Conservation (phyloP, 306 rosid species). For the Lagenaria siceraria region DNA sequence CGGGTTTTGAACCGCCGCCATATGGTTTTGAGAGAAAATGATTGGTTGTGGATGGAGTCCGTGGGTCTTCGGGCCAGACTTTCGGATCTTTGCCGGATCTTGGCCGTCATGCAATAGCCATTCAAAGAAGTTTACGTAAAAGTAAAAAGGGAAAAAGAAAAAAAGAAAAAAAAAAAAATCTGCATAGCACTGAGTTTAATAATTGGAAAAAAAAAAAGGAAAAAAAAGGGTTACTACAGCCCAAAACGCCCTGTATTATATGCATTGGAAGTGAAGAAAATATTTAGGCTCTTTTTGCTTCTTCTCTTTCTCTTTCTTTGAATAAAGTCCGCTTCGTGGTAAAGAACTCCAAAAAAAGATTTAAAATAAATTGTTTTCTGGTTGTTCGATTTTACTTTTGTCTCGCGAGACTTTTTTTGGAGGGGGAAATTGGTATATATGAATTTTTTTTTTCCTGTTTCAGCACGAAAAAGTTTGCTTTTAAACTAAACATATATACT, state of each 20-base stretch:
- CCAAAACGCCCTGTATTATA: neutral
- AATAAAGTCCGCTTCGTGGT: neutral
- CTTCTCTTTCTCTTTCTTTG: neutral
- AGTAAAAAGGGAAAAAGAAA: neutral
- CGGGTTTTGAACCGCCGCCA: neutral
- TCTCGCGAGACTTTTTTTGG: neutral
- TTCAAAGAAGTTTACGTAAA: neutral
- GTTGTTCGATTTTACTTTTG: neutral
- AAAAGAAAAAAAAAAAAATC: too few species aligned
- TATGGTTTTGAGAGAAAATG: neutral
- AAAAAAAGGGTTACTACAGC: neutral
- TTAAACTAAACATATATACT: too few species aligned
- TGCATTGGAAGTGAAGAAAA: neutral
- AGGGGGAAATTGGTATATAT: neutral
- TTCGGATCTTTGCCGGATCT: slow-evolving; percentile 6
- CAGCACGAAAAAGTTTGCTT: too few species aligned
- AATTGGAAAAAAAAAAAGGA: neutral
- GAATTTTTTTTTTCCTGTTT: too few species aligned
- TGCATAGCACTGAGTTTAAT: neutral
- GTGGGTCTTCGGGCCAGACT: slow-evolving; percentile 3
- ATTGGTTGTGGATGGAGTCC: slow-evolving; percentile 3
- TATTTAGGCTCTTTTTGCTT: neutral
- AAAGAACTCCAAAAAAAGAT: neutral
- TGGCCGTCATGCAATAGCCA: neutral
- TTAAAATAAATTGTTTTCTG: neutral